A percentile compares a stretch with the other conserved stretches of the same genome.
phyloP scores from a whole-genome alignment of 75 land plant species.

The Cupressus sempervirens region DNA sequence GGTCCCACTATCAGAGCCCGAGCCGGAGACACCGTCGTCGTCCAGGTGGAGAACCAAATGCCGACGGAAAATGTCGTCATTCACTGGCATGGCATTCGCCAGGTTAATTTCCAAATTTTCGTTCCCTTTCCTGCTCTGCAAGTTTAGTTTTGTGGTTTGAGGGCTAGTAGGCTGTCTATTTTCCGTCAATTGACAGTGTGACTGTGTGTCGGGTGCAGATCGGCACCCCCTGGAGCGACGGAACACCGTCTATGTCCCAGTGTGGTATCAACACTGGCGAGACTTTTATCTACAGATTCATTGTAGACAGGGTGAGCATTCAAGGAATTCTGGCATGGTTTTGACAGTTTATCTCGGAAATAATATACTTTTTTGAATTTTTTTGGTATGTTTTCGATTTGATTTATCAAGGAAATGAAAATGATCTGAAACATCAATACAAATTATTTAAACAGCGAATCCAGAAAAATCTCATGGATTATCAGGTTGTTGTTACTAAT shows the following conservation, averaged over 20 bases:
- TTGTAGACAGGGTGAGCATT: conserved; percentile 49
- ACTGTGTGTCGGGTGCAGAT: conserved; percentile 5
- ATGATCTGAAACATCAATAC: too few species aligned
- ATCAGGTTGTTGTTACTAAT: too few species aligned
- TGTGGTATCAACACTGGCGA: conserved; percentile 72
- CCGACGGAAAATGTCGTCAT: conserved; percentile 66
- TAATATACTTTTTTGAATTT: too few species aligned
- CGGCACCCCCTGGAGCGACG: conserved; percentile 31
- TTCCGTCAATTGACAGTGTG: background rate
- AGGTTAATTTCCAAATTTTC: conserved; percentile 41
- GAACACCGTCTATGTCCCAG: conserved; percentile 67
- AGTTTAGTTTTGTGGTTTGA: conserved; percentile 26
- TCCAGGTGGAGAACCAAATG: conserved; percentile 60
- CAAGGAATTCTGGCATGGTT: background rate
- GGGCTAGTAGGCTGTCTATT: too few species aligned
- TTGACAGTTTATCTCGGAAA: too few species aligned
- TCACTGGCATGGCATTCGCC: conserved; percentile 93
- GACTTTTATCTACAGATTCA: conserved; percentile 63
- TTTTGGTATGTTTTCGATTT: too few species aligned
- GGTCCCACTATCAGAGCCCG: conserved; percentile 72
- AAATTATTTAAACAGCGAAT: too few species aligned
- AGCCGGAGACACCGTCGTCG: conserved; percentile 69
- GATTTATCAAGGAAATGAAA: too few species aligned
- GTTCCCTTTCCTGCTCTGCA: conserved; percentile 42
- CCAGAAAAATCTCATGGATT: too few species aligned